These are phyloP conservation scores for Aureoboletus auriporus DNA, from an alignment of 768 basidiomycete genomes.

Conservation along the genomic window DNA sequence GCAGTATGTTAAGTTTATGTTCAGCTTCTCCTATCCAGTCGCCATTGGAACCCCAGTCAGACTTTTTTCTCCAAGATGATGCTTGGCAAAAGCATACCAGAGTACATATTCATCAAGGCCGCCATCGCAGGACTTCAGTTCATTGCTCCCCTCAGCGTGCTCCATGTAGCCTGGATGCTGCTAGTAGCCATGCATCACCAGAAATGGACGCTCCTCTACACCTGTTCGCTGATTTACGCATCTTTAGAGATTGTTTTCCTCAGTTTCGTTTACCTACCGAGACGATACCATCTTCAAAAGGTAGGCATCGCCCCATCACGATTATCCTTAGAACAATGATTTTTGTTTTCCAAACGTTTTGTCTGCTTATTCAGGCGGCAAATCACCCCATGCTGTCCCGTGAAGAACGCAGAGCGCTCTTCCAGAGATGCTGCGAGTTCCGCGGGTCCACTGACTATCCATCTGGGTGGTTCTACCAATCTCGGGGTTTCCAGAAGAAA, in stretches of 20 bases:
- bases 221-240: constrained; percentile 30
- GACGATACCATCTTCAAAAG: constrained; percentile 43
- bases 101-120: constrained; percentile 51
- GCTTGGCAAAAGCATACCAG: constrained; percentile 45
- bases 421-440: constrained; percentile 41
- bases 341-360: too few species aligned
- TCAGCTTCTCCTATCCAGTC: too few species aligned
- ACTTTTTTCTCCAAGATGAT: constrained; percentile 23
- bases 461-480: constrained; percentile 52
- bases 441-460: constrained; percentile 26
- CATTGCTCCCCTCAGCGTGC: constrained; percentile 47
- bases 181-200: not conserved
- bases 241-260: constrained; percentile 47
- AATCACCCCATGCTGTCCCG: constrained; percentile 36
- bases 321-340: too few species aligned
- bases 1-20: too few species aligned
- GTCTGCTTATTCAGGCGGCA: constrained; percentile 26
- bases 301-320: constrained; percentile 20
- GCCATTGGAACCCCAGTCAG: too few species aligned
- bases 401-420: constrained; percentile 43
- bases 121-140: constrained; percentile 44
- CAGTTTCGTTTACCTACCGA: constrained; percentile 44
- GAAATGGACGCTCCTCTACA: constrained; percentile 5
- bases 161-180: constrained; percentile 30
- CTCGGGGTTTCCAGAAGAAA: constrained; percentile 34